Percentiles rank a stretch among this genome's conserved stretches.
phyloP scores from a whole-genome alignment of 1,139 yeast species.

The Lodderomyces jiufengensis region DNA sequence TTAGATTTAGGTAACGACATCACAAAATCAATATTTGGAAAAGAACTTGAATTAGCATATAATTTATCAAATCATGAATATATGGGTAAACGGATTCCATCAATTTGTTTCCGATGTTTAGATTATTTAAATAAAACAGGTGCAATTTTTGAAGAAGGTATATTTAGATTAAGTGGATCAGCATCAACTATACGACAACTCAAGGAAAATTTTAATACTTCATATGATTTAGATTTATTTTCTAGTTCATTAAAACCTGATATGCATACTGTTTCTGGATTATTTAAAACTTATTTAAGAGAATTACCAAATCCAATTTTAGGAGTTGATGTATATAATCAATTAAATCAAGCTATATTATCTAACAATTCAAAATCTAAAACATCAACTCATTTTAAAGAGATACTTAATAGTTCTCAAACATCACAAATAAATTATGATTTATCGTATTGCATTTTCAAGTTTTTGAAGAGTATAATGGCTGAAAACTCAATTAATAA shows the following conservation, averaged over 20 bases:
- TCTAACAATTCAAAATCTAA: slow-evolving; percentile 14
- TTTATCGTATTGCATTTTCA: slow-evolving; percentile 61
- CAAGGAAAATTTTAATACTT: slow-evolving; percentile 62
- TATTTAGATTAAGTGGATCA: slow-evolving; percentile 88
- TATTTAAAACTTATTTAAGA: slow-evolving; percentile 69
- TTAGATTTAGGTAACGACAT: slow-evolving; percentile 37
- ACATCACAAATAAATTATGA: slow-evolving; percentile 49
- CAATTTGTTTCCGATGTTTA: slow-evolving; percentile 73
- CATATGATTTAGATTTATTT: slow-evolving; percentile 67
- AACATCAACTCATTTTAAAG: slow-evolving; percentile 30
- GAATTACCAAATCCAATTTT: slow-evolving; percentile 66
- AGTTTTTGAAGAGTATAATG: slow-evolving; percentile 62
- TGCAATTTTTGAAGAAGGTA: slow-evolving; percentile 84
- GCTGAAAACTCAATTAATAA: slow-evolving; percentile 64
- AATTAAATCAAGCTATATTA: slow-evolving; percentile 18
- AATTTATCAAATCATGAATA: slow-evolving; percentile 46
- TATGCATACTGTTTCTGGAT: slow-evolving; percentile 75
- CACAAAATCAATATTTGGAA: slow-evolving; percentile 57
- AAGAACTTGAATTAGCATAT: slow-evolving; percentile 53
- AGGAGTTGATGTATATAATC: slow-evolving; percentile 45
- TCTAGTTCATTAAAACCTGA: slow-evolving; percentile 45
- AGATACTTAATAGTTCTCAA: slow-evolving; percentile 24
- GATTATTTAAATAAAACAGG: slow-evolving; percentile 63
- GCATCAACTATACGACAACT: slow-evolving; percentile 71
- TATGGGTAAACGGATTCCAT: slow-evolving; percentile 57